These are phyloP conservation scores for Rhizopogon salebrosus DNA, from an alignment of 768 basidiomycete species.

Conservation along the genomic window DNA sequence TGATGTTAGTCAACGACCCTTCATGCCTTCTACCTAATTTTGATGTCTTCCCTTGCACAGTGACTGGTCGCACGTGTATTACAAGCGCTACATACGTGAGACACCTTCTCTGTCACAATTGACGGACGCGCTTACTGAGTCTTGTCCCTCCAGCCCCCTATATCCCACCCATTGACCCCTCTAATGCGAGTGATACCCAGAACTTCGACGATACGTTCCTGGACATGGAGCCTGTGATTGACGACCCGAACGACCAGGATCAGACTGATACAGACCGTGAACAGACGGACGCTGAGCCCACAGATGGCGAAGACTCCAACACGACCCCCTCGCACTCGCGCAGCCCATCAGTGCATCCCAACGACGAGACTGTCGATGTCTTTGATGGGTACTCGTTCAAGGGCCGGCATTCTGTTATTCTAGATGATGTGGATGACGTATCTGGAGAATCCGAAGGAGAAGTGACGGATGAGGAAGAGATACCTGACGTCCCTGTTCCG, in stretches of 20 bases:
- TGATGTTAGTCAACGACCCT: slow-evolving; percentile 58
- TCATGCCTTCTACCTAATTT: slow-evolving; percentile 7
- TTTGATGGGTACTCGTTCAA: slow-evolving; percentile 96
- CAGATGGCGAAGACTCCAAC: slow-evolving; percentile 70
- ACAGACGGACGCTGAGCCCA: slow-evolving; percentile 65
- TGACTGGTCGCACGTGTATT: slow-evolving; percentile 92
- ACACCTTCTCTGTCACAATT: slow-evolving; percentile 17
- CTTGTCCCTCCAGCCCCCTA: slow-evolving; percentile 62
- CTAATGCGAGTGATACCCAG: slow-evolving; percentile 91
- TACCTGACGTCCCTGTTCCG: slow-evolving; percentile 15
- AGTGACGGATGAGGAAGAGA: slow-evolving; percentile 34
- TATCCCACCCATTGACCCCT: slow-evolving; percentile 87
- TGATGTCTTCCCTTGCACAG: slow-evolving; percentile 33
- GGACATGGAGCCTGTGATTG: slow-evolving; percentile 90
- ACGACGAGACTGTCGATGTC: slow-evolving; percentile 63
- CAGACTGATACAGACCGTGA: slow-evolving; percentile 62
- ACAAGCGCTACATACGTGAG: slow-evolving; percentile 90
- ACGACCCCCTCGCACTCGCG: slow-evolving; percentile 79
- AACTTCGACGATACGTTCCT: slow-evolving; percentile 98
- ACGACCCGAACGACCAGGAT: slow-evolving; percentile 61
- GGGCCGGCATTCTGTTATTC: slow-evolving; percentile 72
- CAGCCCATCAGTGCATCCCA: slow-evolving; percentile 59
- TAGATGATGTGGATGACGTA: slow-evolving; percentile 63
- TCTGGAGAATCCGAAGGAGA: slow-evolving; percentile 30
- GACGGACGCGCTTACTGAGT: slow-evolving; percentile 8